Base-by-base conservation (phyloP, 75 land plant species). In the Selaginella moellendorffii region DNA sequence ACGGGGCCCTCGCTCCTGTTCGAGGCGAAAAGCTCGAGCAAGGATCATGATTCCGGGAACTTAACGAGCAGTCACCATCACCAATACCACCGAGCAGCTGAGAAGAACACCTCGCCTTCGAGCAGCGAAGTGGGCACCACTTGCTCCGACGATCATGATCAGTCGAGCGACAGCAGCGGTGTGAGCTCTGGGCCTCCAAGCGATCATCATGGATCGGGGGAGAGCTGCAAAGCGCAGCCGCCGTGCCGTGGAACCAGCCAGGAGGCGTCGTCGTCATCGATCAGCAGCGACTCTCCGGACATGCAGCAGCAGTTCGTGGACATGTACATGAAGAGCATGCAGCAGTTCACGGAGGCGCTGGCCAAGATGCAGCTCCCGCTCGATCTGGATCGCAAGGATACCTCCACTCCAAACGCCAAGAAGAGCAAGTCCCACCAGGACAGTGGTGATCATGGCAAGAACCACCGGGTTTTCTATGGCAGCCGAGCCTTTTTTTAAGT, bases 301-400 rank as follows among this genome's bases (percentile, higher is more conserved):
- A 77, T 74, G 60, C 87, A 83, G 73, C 75, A 86, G 69, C 80
- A 86, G 10, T 74, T 81, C 14, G 80, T 86, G 30, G 84, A 83
- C 53, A 76, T 86, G 87, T 86, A 86, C 69, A 74, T 86, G 87
- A 86, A 86, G 62, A 86, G 90, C 75, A 84, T 86, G 87, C 87
- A 86, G 71, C 84, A 86, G 46, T 86, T 83, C 30, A 86, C 83
- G 1, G 86, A 86, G 28, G 81, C 87, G 24, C 62, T 86, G 51
- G 90, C 84, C 0, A 81, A 86, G 53, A 83, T 86, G 87, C 83
- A 83, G 72, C 81, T 86, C 29, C 83, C 90, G 12, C 60, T 86
- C 70, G 90, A 86, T 63, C 63, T 80, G 26, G 86, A 79, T 19
- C 53, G 28, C 53, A 31, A 26, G 73, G 65, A 28, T 54, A 66